Evolutionary conservation across 1,284 basidiomycete genomes (phyloP).

Genomic region (Ceratobasidium sp.): DNA sequence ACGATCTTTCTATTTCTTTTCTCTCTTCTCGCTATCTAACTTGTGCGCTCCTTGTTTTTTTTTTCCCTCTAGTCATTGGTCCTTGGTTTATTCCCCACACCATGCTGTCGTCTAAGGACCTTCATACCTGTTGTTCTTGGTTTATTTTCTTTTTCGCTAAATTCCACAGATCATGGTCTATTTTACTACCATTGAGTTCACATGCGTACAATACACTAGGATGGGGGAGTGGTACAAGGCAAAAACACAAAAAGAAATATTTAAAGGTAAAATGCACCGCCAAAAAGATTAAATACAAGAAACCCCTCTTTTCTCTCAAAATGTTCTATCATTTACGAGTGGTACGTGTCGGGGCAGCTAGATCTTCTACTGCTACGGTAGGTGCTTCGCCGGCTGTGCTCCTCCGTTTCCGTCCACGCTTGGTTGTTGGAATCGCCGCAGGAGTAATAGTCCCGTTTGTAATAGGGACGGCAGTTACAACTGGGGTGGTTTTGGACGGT

Average conservation of each 20-base stretch:
- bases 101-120: background rate
- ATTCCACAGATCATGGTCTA: constrained; percentile 14
- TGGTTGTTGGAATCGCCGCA: background rate
- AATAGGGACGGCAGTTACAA: background rate
- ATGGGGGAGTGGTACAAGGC: constrained; percentile 27
- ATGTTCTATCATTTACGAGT: constrained; percentile 2
- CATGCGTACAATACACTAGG: constrained; percentile 26
- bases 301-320: background rate
- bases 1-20: constrained; percentile 21
- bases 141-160: background rate
- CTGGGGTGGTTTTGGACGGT: background rate
- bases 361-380: background rate
- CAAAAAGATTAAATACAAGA: constrained; percentile 21
- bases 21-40: background rate
- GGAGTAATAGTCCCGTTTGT: background rate
- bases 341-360: background rate
- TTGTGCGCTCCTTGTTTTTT: constrained; percentile 5
- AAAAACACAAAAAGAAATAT: background rate
- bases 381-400: constrained; percentile 20
- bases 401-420: constrained; percentile 35
- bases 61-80: background rate
- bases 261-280: background rate
- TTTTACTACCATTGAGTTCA: constrained; percentile 28
- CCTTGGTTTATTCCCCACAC: background rate
- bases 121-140: background rate